Base-by-base conservation (phyloP, 1,139 yeast genomes). In the Scheffersomyces parashehatae region DNA sequence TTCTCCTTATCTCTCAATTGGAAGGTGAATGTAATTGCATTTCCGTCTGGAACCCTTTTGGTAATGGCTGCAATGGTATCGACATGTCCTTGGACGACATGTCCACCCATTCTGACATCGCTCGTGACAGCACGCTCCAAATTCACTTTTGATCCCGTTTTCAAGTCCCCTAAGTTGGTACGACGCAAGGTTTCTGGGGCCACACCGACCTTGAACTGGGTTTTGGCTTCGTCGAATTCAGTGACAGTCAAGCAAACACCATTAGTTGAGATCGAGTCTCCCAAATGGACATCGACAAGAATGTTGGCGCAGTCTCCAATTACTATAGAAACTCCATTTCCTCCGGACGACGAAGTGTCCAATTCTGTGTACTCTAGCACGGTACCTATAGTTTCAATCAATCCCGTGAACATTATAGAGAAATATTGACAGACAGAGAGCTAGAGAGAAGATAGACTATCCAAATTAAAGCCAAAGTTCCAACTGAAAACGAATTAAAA, bases 211-310 rank as follows among this genome's bases (percentile, higher is more conserved):
- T 87, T 89, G 73, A 93, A 93, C 42, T 62, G 60, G 11, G 75
- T 65, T 40, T 60, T 63, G 3, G 56, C 67, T 4, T 69, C 69
- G 47, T 73, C 75, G 55, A 88, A 90, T 54, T 85, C 91, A 0
- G 96, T 90, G n/a, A 93, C 97, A 0, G 99, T 95, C 39, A 93
- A 73, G 64, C 99, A 93, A 0, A 84, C 85, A 11, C 99, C 99
- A 60, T 89, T 88, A 37, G 93, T 81, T 36, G 93, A 81, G 45
- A 93, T 95, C 9, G 96, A 88, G 65, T 93, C 99, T 6, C 99
- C 99, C 38, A 90, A 68, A 58, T 89, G 89, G 48, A 89, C 91
- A 61, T 93, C 99, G 0, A 60, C 75, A 12, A 93, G 72, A 35
- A 95, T 82, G 4, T 70, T 65, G 0, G 75, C 59, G 33, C 93